phyloP scores from a whole-genome alignment of 441 rosid genomes.

The Kokia cookei region DNA sequence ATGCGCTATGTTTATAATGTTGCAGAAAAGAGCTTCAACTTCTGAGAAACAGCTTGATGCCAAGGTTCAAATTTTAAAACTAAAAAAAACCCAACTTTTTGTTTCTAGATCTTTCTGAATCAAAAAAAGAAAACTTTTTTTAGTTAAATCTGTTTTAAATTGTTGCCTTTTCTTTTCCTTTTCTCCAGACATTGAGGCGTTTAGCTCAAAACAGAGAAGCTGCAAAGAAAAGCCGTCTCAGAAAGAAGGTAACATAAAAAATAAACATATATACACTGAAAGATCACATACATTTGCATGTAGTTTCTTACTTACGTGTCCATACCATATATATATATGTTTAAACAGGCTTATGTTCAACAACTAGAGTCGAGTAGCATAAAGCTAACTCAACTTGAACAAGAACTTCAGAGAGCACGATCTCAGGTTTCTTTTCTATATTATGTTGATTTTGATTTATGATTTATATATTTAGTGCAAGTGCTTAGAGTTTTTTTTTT shows the following conservation, averaged over 20 bases:
- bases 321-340: background rate
- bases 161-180: background rate
- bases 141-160: background rate
- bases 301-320: background rate
- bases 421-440: conserved; percentile 40
- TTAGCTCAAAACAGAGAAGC: conserved; percentile 86
- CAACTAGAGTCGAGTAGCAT: conserved; percentile 67
- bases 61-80: conserved; percentile 44
- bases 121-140: background rate
- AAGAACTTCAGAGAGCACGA: conserved; percentile 66
- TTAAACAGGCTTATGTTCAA: conserved; percentile 64
- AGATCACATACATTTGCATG: background rate
- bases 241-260: conserved; percentile 53
- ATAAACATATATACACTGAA: background rate
- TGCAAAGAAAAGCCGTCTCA: conserved; percentile 70
- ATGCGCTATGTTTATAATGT: conserved; percentile 22
- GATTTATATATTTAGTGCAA: background rate
- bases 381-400: conserved; percentile 62
- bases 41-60: conserved; percentile 88
- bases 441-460: background rate
- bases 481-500: background rate
- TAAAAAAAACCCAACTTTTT: background rate
- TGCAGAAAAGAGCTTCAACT: conserved; percentile 83
- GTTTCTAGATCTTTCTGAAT: background rate
- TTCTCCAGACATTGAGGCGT: conserved; percentile 57